These are phyloP conservation scores for Diaporthe sp. DNA, from an alignment of 2,329 filamentous ascomycete genomes.

Conservation along the genomic window DNA sequence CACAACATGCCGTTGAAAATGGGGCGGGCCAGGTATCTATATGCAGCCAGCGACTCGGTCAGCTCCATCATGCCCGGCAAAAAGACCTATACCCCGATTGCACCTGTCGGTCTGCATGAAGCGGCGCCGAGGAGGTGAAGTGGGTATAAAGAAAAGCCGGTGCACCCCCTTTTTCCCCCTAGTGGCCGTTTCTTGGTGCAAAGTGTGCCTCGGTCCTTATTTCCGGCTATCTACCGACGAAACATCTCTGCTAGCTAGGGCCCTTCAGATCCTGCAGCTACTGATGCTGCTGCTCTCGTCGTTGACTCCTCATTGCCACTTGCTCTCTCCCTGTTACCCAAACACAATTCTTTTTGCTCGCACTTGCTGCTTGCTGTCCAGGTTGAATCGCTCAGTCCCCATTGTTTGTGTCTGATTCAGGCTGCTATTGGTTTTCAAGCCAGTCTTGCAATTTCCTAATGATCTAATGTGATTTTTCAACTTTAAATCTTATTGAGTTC, in stretches of 20 bases:
- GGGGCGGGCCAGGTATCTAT: not conserved
- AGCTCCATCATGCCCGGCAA: not conserved
- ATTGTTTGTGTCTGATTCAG: too few species aligned
- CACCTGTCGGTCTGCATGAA: not conserved
- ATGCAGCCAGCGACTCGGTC: constrained; percentile 16
- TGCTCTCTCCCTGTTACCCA: not conserved
- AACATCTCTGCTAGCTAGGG: not conserved
- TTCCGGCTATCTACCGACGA: constrained; percentile 21
- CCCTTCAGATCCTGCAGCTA: constrained; percentile 16
- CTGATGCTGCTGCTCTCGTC: not conserved
- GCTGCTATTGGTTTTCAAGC: not conserved
- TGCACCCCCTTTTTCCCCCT: constrained; percentile 4
- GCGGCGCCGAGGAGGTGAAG: not conserved
- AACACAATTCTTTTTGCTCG: not conserved
- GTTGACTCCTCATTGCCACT: constrained; percentile 24
- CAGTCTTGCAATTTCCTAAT: not conserved
- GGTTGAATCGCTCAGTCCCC: not conserved
- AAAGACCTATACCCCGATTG: not conserved
- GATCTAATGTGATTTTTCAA: not conserved
- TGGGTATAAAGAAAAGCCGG: not conserved
- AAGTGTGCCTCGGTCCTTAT: constrained; percentile 17
- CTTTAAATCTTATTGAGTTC: too few species aligned
- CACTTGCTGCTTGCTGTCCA: not conserved
- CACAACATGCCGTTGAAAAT: not conserved
- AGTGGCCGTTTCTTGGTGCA: not conserved